phyloP scores from a whole-genome alignment of 345 rosid genomes.

The Brassica incana region DNA sequence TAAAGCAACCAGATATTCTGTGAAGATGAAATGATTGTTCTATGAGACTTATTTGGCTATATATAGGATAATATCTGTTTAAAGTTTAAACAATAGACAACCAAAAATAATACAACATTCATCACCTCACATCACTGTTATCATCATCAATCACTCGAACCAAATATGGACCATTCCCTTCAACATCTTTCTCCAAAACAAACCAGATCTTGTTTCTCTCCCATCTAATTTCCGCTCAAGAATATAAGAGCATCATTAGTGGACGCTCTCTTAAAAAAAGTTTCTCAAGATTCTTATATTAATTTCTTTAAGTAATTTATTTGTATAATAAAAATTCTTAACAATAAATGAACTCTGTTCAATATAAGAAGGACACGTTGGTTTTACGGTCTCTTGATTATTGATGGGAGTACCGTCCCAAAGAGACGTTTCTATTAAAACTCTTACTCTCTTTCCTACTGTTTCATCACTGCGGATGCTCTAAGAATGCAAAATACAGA shows the following conservation, averaged over 20 bases:
- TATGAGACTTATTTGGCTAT: constrained; percentile 8
- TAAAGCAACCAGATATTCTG: constrained; percentile 24
- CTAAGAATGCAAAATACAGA: constrained; percentile 1
- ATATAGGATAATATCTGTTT: constrained; percentile 23
- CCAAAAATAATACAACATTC: constrained; percentile 23
- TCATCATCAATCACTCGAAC: constrained; percentile 28
- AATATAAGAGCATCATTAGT: not conserved
- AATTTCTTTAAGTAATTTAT: too few relatives aligned
- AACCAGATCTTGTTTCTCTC: constrained; percentile 11
- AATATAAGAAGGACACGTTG: too few relatives aligned
- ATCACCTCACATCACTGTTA: constrained; percentile 20
- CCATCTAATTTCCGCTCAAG: constrained; percentile 10
- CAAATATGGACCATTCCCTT: constrained; percentile 20
- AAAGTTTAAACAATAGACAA: constrained; percentile 6
- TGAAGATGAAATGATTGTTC: constrained; percentile 4
- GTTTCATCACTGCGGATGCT: too few relatives aligned
- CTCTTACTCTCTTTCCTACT: too few relatives aligned
- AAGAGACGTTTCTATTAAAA: too few relatives aligned
- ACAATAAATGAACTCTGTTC: too few relatives aligned
- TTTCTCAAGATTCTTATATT: too few relatives aligned
- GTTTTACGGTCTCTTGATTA: too few relatives aligned
- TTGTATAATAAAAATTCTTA: too few relatives aligned
- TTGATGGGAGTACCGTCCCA: too few relatives aligned
- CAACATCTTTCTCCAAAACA: constrained; percentile 21
- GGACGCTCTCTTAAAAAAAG: too few relatives aligned